Evolutionary conservation across 2,329 filamentous ascomycete genomes (phyloP).

Genomic region (Periconia macrospinosa): DNA sequence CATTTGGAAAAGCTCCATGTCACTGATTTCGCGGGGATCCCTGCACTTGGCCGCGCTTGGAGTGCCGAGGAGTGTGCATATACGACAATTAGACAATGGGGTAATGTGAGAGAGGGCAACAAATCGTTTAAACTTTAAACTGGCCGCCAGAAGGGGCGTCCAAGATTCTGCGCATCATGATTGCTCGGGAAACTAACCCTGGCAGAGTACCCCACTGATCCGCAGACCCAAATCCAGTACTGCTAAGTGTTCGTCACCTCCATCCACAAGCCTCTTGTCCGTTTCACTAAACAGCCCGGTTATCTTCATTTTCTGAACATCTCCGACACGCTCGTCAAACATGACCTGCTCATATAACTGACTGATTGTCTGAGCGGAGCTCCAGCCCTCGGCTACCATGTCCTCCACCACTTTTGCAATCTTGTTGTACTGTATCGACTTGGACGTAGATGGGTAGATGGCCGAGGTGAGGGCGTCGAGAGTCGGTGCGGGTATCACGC

Average conservation of each 20-base stretch:
- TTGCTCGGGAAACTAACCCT: slow-evolving; percentile 15
- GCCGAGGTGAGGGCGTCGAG: slow-evolving; percentile 72
- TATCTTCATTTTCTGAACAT: slow-evolving; percentile 88
- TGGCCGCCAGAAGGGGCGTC: not conserved
- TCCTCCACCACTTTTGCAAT: slow-evolving; percentile 83
- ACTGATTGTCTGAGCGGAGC: slow-evolving; percentile 80
- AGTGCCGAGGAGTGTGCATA: not conserved
- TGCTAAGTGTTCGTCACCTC: slow-evolving; percentile 90
- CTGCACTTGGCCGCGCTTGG: not conserved
- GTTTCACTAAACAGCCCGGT: slow-evolving; percentile 88
- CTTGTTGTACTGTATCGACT: slow-evolving; percentile 64
- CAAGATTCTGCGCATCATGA: not conserved
- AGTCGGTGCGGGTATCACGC: slow-evolving; percentile 79
- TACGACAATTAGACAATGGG: not conserved
- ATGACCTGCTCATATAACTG: slow-evolving; percentile 85
- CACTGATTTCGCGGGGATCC: not conserved
- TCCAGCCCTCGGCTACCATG: slow-evolving; percentile 96
- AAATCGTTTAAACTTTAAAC: no score
- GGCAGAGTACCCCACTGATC: slow-evolving; percentile 72
- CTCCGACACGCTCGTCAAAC: slow-evolving; percentile 79
- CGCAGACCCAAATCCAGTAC: slow-evolving; percentile 83
- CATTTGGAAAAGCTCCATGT: not conserved
- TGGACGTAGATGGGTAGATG: slow-evolving; percentile 64
- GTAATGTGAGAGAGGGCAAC: not conserved
- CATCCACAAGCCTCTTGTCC: slow-evolving; percentile 92